Conservation (phyloP, 176 grass and related monocot species). For the Oryza glumipatula region DNA sequence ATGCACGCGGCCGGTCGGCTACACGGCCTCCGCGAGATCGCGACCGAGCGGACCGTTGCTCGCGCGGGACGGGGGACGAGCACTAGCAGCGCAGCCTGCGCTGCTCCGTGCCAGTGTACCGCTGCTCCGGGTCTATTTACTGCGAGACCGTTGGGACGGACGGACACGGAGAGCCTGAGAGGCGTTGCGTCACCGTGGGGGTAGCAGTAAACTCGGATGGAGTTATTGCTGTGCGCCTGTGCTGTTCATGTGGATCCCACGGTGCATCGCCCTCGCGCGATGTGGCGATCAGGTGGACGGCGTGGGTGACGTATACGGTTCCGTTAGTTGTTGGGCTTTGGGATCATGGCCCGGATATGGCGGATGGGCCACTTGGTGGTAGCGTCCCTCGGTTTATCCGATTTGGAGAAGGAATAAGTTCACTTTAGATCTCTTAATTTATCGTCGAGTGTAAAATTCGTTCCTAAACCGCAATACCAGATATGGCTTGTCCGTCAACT, state of each 20-base stretch:
- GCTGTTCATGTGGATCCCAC: neutral
- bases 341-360: neutral
- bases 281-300: neutral
- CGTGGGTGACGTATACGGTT: neutral
- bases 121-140: neutral
- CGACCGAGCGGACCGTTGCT: neutral
- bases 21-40: neutral
- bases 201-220: neutral
- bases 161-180: neutral
- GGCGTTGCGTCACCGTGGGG: neutral
- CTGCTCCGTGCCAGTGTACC: slow-evolving; percentile 22
- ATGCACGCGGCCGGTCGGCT: neutral
- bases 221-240: neutral
- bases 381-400: neutral
- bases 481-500: no score
- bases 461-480: no score
- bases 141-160: neutral
- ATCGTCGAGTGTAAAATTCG: no score
- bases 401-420: neutral
- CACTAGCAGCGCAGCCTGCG: no score
- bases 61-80: neutral
- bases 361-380: neutral
- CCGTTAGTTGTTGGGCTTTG: neutral
- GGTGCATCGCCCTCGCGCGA: neutral
- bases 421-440: no score